phyloP scores from a whole-genome alignment of 495 filamentous ascomycete species.

The Corynascus novoguineensis region DNA sequence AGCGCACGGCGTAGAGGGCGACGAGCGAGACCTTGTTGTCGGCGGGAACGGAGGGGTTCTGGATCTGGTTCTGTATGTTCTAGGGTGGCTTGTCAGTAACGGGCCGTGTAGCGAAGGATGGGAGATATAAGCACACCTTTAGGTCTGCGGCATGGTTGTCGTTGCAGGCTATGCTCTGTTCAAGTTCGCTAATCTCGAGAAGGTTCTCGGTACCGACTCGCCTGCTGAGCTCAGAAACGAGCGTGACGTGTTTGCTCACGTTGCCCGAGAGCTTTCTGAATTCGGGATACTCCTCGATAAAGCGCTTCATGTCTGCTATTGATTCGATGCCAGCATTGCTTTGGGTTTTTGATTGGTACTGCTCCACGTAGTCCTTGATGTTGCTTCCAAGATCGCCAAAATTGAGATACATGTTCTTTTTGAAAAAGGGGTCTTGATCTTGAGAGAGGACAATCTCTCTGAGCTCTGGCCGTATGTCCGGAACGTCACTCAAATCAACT shows the following conservation, averaged over 20 bases:
- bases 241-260: slow-evolving; percentile 95
- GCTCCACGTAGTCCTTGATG: slow-evolving; percentile 97
- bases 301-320: slow-evolving; percentile 97
- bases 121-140: slow-evolving; percentile 55
- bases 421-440: slow-evolving; percentile 98
- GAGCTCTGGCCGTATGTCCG: slow-evolving; percentile 83
- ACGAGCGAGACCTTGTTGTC: slow-evolving; percentile 82
- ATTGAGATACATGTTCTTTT: slow-evolving; percentile 99
- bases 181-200: slow-evolving; percentile 89
- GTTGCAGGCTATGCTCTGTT: slow-evolving; percentile 94
- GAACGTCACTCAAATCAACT: slow-evolving; percentile 79
- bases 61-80: slow-evolving; percentile 81
- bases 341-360: slow-evolving; percentile 92
- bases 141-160: slow-evolving; percentile 87
- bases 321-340: slow-evolving; percentile 92
- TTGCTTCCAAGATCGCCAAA: slow-evolving; percentile 96
- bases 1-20: slow-evolving; percentile 87
- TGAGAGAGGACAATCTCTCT: slow-evolving; percentile 94
- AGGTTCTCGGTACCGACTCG: slow-evolving; percentile 77
- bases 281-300: slow-evolving; percentile 97
- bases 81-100: slow-evolving; percentile 28
- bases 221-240: slow-evolving; percentile 88
- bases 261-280: slow-evolving; percentile 95
- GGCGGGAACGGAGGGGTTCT: slow-evolving; percentile 62
- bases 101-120: neutral